Conservation (phyloP, 225 moss, liverwort and hornwort genomes). For the Sphagnum contortum region DNA sequence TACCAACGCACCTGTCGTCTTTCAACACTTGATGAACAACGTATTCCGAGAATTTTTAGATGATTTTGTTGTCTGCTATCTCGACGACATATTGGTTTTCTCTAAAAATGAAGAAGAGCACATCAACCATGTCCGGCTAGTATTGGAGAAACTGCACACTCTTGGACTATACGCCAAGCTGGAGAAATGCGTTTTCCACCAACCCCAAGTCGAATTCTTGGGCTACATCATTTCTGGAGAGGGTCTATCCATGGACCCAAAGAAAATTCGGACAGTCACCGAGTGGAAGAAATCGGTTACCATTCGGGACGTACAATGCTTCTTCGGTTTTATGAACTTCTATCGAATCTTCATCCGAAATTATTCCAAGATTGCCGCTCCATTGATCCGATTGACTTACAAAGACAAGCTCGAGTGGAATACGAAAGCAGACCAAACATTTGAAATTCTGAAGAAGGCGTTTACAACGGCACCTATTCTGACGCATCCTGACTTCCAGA, state of each 20-base stretch:
- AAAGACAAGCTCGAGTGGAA: not conserved
- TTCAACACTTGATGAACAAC: constrained; percentile 8
- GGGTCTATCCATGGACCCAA: constrained; percentile 7
- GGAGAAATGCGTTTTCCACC: constrained; percentile 4
- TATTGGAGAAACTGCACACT: not conserved
- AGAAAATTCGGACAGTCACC: not conserved
- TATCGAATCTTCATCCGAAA: constrained; percentile 5
- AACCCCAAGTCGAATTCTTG: constrained; percentile 1
- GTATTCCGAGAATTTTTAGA: constrained; percentile 2
- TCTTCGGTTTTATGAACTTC: constrained; percentile 7
- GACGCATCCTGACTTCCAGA: not conserved
- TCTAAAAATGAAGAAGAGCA: constrained; percentile 3
- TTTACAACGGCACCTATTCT: constrained; percentile 1
- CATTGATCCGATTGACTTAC: not conserved
- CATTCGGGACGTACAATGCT: constrained; percentile 1
- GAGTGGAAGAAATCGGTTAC: not conserved
- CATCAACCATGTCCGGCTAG: not conserved
- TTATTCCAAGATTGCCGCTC: constrained; percentile 1
- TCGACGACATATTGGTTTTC: constrained; percentile 9
- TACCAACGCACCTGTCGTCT: not conserved
- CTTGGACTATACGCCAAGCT: constrained; percentile 4
- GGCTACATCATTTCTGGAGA: constrained; percentile 1
- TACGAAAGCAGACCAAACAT: not conserved
- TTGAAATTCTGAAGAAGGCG: not conserved
- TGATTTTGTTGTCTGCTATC: not conserved